Percentiles rank a stretch among this genome's conserved stretches.
These are phyloP conservation scores for Myrica gale DNA, from an alignment of 306 rosid genomes.

Conservation along the genomic window DNA sequence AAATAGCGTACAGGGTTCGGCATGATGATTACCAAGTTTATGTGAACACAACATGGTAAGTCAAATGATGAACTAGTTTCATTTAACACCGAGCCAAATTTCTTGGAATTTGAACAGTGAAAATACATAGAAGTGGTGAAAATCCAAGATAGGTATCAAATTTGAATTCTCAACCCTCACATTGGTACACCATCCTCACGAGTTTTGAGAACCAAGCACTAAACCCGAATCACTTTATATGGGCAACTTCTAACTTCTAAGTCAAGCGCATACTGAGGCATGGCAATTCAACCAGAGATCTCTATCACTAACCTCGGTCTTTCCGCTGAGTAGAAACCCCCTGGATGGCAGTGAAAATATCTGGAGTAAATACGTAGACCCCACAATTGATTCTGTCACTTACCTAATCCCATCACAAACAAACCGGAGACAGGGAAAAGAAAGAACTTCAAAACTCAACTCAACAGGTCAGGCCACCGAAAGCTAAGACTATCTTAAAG, in stretches of 20 bases:
- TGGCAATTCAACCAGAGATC: constrained; percentile 1
- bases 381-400: constrained; percentile 91
- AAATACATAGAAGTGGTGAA: not conserved
- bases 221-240: too few species aligned
- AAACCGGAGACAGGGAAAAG: constrained; percentile 1
- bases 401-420: constrained; percentile 50
- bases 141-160: constrained; percentile 2
- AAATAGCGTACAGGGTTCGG: not conserved
- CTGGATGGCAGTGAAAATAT: constrained; percentile 70
- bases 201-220: not conserved
- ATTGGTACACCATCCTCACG: not conserved
- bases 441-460: constrained; percentile 22
- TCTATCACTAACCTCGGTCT: constrained; percentile 60
- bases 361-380: constrained; percentile 86
- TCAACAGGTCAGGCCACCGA: constrained; percentile 11
- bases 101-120: not conserved
- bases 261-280: not conserved
- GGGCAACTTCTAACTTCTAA: not conserved
- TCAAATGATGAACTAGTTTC: not conserved
- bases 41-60: not conserved
- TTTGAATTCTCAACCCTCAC: not conserved
- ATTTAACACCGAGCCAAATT: not conserved
- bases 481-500: constrained; percentile 3
- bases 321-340: constrained; percentile 73
- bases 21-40: not conserved